Evolutionary conservation across 1,284 basidiomycete species (phyloP), one percentile per base, ranked within the genome.

Genomic region (Cutaneotrichosporon spelunceum): DNA sequence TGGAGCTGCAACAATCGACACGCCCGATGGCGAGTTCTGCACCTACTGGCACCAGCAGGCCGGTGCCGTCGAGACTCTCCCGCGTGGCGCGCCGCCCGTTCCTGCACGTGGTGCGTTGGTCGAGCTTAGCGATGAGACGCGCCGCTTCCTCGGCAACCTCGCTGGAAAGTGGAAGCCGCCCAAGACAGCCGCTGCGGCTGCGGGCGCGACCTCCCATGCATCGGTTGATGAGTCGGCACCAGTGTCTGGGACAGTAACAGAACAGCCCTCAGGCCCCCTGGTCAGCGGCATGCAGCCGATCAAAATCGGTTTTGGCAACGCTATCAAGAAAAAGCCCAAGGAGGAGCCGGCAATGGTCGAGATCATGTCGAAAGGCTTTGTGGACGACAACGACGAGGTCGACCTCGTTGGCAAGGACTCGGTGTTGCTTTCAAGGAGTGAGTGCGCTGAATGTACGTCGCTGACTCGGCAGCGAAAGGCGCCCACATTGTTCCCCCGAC

Each of bases 401-500:
- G 73, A 75, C 42, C 62, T 68, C 19, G 82, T 85, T 2, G 79
- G 77, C 0, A 82, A 82, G 56, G 77, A 78, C 52, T 70, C 74
- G 2, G 72, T 74, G 2, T 61, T 79, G 27, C 63, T 75, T 4
- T 79, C 78, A n/a, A 69, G 77, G 50, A 78, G 78, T 78, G 57
- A 62, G 76, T 70, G 21, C n/a, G 14, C 33, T n/a, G 2, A 14
- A 2, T 11, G 1, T 8, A 26, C 26, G 14, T 36, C 16, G 23
- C 70, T 70, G 56, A 72, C 63, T 34, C 19, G 1, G 0, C 59
- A 78, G 75, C 75, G 33, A 76, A 75, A 48, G 74, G 74, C 44
- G 72, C 85, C 48, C 89, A 89, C 78, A 90, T 87, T 72, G 87
- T 91, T 36, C 87, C 88, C 29, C 90, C 91, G 24, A 81, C 91